Base-by-base conservation (phyloP, 2,329 filamentous ascomycete species). In the Clarireedia sp. region DNA sequence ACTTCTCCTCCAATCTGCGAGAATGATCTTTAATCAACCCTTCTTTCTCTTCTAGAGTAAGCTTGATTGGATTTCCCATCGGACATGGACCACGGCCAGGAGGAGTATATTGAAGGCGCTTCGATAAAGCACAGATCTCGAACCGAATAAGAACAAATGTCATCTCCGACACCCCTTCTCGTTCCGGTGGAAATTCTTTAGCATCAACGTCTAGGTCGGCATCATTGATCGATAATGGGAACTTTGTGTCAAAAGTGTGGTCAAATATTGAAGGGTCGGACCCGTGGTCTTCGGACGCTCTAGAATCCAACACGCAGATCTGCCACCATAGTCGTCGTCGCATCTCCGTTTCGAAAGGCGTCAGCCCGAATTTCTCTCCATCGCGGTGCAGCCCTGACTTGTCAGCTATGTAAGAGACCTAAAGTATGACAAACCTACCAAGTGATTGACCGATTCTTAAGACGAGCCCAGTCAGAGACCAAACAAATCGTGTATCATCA, bases 221-320 rank as follows among this genome's bases (percentile, higher is more conserved):
- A 41, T 78, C 75, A 57, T 80, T 75, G 44, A 79, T 70, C 45
- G 78, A 78, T 5, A 72, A 60, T 1, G 78, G 77, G 8, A 74
- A 62, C 54, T 71, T 75, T 0, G 83, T 85, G 63, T 87, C 83
- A 61, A 80, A 86, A 10, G 75, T 75, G 12, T 77, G 74, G 48
- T 79, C 74, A 2, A 75, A 67, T 43, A 86, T 82, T 0, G 78
- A 79, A 2, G 81, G 78, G 57, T 85, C 81, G 21, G 78, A 80
- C 0, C 81, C 82, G 63, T 85, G 80, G 56, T 85, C 80, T 63
- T 86, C 82, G 0, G 80, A 79, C 1, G 81, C 75, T 57, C 82
- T 72, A 3, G 76, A 74, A 63, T 87, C 83, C 0, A 86, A 69
- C 14, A 83, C 71, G 60, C 78, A 82, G 2, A 83, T 66, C 57